phyloP scores from a whole-genome alignment of 352 stramenopile genomes.

The Phytophthora colocasiae region DNA sequence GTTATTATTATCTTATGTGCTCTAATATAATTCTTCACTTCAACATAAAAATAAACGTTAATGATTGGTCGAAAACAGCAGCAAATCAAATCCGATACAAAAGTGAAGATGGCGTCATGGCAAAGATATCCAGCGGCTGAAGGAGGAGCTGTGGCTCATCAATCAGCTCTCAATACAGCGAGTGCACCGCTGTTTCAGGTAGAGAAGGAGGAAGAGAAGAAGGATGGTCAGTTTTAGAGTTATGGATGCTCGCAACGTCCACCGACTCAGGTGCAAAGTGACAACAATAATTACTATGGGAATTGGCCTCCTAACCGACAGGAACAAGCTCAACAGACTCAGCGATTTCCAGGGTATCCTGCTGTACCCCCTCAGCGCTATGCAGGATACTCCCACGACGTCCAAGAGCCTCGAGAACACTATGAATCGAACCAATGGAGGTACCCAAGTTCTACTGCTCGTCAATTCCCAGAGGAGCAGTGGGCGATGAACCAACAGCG shows the following conservation, averaged over 20 bases:
- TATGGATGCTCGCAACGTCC: conserved; percentile 17
- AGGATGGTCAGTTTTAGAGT: background rate
- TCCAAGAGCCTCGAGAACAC: conserved; percentile 5
- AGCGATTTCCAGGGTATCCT: conserved; percentile 9
- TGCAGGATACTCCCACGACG: background rate
- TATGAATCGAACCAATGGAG: conserved; percentile 9
- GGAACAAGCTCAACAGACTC: conserved; percentile 8
- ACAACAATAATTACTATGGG: background rate
- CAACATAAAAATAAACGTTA: no score
- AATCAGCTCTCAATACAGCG: background rate
- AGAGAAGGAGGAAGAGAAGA: conserved; percentile 8
- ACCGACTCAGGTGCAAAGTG: background rate
- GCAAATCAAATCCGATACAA: background rate
- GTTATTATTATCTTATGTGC: conserved; percentile 23
- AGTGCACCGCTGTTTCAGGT: conserved; percentile 18
- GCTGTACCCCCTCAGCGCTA: conserved; percentile 13
- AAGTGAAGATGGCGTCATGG: conserved; percentile 25
- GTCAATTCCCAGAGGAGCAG: conserved; percentile 18
- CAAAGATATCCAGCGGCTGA: conserved; percentile 17
- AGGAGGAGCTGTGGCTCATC: conserved; percentile 5
- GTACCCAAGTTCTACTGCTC: conserved; percentile 7
- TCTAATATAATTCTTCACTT: no score
- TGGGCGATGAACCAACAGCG: conserved; percentile 20
- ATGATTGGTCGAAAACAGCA: conserved; percentile 6
- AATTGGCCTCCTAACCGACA: conserved; percentile 7